Percentiles rank a stretch among this genome's conserved stretches.
These are phyloP conservation scores for Colletotrichum sp. DNA, from an alignment of 2,329 filamentous ascomycete genomes.

Conservation along the genomic window DNA sequence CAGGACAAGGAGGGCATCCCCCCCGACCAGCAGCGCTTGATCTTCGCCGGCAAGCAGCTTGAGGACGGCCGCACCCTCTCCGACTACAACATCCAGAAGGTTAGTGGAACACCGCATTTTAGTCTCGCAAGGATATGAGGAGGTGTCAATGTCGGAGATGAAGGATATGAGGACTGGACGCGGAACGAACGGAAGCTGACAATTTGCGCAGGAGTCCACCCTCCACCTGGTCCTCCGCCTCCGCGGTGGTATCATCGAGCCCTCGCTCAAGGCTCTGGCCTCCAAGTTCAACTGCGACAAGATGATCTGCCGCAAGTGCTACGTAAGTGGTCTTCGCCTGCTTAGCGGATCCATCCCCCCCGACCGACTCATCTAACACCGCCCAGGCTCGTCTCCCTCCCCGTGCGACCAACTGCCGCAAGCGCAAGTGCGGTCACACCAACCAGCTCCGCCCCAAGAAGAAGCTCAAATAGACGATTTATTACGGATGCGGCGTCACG, in stretches of 20 bases:
- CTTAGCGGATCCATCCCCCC: background rate
- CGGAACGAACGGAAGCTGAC: conserved; percentile 1
- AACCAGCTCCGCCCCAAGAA: conserved; percentile 99
- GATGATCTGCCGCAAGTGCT: conserved; percentile 99
- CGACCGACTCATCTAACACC: background rate
- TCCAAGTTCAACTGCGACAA: conserved; percentile 99
- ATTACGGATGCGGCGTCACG: conserved; percentile 49
- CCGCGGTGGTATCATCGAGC: conserved; percentile 99
- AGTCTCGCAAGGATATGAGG: background rate
- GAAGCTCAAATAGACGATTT: conserved; percentile 84
- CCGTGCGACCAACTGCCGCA: conserved; percentile 99
- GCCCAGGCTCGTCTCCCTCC: conserved; percentile 81
- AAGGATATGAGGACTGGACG: background rate
- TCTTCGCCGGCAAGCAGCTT: conserved; percentile 99
- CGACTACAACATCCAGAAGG: conserved; percentile 99
- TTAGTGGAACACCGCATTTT: conserved; percentile 47
- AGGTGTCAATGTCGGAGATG: background rate
- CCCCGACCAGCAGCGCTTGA: conserved; percentile 97
- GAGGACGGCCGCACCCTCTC: conserved; percentile 96
- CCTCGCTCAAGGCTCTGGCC: conserved; percentile 96
- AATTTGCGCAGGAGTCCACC: conserved; percentile 80
- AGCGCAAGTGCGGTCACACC: conserved; percentile 99
- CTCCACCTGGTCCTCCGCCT: conserved; percentile 98
- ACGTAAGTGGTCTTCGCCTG: conserved; percentile 66
- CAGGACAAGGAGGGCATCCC: conserved; percentile 99